phyloP scores from a whole-genome alignment of 2,329 filamentous ascomycete genomes.

The Ophiostoma sp. region DNA sequence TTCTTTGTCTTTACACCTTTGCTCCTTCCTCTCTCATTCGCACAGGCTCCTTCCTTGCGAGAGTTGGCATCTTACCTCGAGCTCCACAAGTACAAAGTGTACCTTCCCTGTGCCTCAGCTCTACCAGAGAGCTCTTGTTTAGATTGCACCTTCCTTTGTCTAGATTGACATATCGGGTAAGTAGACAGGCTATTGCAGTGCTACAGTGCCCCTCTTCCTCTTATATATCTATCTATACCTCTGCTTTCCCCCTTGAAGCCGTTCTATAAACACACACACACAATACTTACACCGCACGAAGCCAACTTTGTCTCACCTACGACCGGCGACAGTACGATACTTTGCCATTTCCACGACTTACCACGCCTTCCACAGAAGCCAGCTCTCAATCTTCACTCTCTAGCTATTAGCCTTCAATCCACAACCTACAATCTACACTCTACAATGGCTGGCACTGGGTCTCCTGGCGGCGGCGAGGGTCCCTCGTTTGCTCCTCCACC shows the following conservation, averaged over 20 bases:
- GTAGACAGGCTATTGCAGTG: not conserved
- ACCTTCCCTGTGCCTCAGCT: not conserved
- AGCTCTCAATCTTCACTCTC: too few species aligned
- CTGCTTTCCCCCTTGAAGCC: too few species aligned
- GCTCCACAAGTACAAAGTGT: not conserved
- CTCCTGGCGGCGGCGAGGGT: slow-evolving; percentile 53
- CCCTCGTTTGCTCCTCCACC: slow-evolving; percentile 55
- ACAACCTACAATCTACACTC: not conserved
- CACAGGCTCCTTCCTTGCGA: not conserved
- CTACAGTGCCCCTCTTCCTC: not conserved
- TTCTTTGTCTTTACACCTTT: not conserved
- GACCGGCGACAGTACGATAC: too few species aligned
- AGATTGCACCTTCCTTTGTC: not conserved
- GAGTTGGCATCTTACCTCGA: not conserved
- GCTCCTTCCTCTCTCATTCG: not conserved
- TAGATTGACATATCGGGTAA: not conserved
- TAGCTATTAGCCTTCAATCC: not conserved
- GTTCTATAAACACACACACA: too few species aligned
- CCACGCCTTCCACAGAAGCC: too few species aligned
- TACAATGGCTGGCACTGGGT: slow-evolving; percentile 50
- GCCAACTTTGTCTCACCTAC: too few species aligned
- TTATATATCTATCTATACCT: too few species aligned
- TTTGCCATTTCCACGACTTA: too few species aligned
- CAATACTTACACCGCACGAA: too few species aligned
- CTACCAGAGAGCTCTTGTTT: not conserved